These are phyloP conservation scores for Colletotrichum cordylinicola DNA, from an alignment of 2,329 filamentous ascomycete genomes.

Conservation along the genomic window DNA sequence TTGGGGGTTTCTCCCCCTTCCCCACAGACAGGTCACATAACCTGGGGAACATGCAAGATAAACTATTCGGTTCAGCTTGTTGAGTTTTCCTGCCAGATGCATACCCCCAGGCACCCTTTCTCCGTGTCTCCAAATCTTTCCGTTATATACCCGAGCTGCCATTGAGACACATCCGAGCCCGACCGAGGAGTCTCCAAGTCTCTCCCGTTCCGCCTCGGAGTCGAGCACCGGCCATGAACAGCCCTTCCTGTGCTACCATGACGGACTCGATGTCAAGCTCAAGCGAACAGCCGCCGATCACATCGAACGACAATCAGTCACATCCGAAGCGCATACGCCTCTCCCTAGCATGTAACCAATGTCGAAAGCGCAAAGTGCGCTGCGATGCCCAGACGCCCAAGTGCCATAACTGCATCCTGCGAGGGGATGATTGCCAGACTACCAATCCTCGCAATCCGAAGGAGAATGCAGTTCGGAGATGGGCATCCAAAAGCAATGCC, in stretches of 20 bases:
- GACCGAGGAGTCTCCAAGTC: not conserved
- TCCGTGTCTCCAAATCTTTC: not conserved
- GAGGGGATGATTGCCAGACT: slow-evolving; percentile 28
- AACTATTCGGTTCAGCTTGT: not conserved
- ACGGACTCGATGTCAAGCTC: not conserved
- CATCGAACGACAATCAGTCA: not conserved
- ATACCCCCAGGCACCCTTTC: not conserved
- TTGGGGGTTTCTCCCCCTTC: not conserved
- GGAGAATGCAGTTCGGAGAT: slow-evolving; percentile 20
- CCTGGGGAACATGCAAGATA: not conserved
- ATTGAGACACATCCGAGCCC: not conserved
- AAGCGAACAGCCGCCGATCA: not conserved
- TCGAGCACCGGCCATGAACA: not conserved
- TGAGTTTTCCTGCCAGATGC: not conserved
- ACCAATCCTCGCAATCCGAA: slow-evolving; percentile 27
- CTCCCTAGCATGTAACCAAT: slow-evolving; percentile 29
- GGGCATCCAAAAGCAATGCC: slow-evolving; percentile 23
- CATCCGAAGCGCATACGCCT: slow-evolving; percentile 25
- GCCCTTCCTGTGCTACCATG: not conserved
- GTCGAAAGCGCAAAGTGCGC: slow-evolving; percentile 32
- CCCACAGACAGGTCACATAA: not conserved
- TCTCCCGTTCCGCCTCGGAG: not conserved
- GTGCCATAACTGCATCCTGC: slow-evolving; percentile 35
- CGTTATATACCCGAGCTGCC: slow-evolving; percentile 2
- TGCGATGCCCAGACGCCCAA: slow-evolving; percentile 31